phyloP scores from a whole-genome alignment of 768 basidiomycete genomes.

The Lepiota venenata region DNA sequence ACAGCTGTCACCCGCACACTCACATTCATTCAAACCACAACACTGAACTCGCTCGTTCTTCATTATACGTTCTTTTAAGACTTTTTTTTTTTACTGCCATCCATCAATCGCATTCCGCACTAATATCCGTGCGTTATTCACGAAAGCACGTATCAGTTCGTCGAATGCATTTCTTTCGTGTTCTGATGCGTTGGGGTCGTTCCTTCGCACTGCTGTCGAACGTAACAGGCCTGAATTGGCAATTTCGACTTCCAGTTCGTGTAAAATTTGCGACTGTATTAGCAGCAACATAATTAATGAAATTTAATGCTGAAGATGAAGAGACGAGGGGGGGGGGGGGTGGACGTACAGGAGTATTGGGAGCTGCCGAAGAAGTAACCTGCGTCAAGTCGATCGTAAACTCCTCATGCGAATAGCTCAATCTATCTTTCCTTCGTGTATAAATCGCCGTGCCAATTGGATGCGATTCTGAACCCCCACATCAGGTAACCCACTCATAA shows the following conservation, averaged over 20 bases:
- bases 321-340: not conserved
- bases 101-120: constrained; percentile 57
- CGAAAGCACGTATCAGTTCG: constrained; percentile 86
- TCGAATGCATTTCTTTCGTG: constrained; percentile 77
- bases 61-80: too few species aligned
- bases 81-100: constrained; percentile 18
- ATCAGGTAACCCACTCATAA: constrained; percentile 1
- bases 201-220: constrained; percentile 65
- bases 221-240: constrained; percentile 69
- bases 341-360: constrained; percentile 49
- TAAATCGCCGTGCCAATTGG: constrained; percentile 60
- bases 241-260: constrained; percentile 92
- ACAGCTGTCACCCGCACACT: too few species aligned
- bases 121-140: constrained; percentile 91
- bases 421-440: constrained; percentile 80
- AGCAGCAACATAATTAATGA: not conserved
- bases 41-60: too few species aligned
- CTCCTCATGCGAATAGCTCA: constrained; percentile 93
- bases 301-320: not conserved
- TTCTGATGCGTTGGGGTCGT: constrained; percentile 55
- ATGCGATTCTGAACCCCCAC: constrained; percentile 49
- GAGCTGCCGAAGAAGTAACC: constrained; percentile 57
- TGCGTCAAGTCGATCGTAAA: constrained; percentile 93
- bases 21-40: too few species aligned
- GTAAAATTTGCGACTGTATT: constrained; percentile 47